Evolutionary conservation across 208 protist species (phyloP).

Genomic region (Histomonas meleagridis): DNA sequence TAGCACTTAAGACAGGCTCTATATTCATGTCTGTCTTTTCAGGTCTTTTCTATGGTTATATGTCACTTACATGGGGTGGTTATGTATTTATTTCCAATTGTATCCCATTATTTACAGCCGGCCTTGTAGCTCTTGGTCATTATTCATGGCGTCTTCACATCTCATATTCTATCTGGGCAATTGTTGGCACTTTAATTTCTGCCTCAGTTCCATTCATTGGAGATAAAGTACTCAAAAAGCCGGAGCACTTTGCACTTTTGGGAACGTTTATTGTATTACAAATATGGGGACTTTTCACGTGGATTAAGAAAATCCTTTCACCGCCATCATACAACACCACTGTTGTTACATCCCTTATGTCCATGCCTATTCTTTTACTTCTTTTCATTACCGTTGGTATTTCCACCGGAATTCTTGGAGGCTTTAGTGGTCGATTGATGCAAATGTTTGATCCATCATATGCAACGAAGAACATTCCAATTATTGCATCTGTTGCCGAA

Average conservation of each 20-base stretch:
- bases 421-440: not conserved
- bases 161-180: constrained; percentile 78
- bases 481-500: constrained; percentile 79
- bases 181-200: constrained; percentile 74
- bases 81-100: constrained; percentile 94
- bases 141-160: constrained; percentile 71
- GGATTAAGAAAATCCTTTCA: not conserved
- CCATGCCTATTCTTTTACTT: not conserved
- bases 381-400: not conserved
- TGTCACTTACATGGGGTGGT: constrained; percentile 80
- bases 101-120: constrained; percentile 76
- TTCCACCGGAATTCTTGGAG: not conserved
- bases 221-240: constrained; percentile 72
- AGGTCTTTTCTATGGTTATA: constrained; percentile 65
- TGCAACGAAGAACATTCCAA: constrained; percentile 63
- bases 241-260: constrained; percentile 77
- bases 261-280: constrained; percentile 67
- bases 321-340: not conserved
- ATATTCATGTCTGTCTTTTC: constrained; percentile 60
- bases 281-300: constrained; percentile 44
- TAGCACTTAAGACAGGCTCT: constrained; percentile 66
- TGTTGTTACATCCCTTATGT: not conserved
- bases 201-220: constrained; percentile 76
- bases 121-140: constrained; percentile 64
- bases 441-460: constrained; percentile 15